Base-by-base conservation (phyloP, 2,329 filamentous ascomycete genomes). In the Colletotrichum karsti region DNA sequence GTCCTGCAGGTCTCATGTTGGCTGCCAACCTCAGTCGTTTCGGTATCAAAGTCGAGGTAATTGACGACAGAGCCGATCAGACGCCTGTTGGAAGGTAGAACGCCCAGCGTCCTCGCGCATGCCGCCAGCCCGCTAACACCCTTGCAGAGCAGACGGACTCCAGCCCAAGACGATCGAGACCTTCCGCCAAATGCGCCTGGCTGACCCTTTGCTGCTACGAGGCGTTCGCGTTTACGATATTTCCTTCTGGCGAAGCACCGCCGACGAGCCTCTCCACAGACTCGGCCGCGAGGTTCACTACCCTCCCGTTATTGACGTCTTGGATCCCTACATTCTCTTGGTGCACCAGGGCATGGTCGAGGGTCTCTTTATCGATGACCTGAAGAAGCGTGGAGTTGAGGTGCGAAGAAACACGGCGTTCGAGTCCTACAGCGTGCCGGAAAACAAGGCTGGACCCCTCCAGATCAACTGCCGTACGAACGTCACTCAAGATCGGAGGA, bases 111-210 rank as follows among this genome's bases (percentile, higher is more conserved):
- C 42, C 28, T 5, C 28, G 9, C 13, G 20, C 26, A 8, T 22
- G 22, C 8, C 20, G 39, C 22, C 59, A 33, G 39, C 30, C 30
- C 30, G 53, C 56, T 63, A 51, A 67, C 37, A 42, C 54, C 41
- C 20, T 54, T 51, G 63, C 73, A 86, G 85, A 76, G 91, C 91
- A 69, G 92, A 94, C 77, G 92, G 92, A 42, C 82, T 94, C 58
- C 92, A 94, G 74, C 92, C 92, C 48, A 94, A 94, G 79, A 92
- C 91, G 1, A 92, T 94, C 73, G 92, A 94, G 80, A 94, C 92
- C 0, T 87, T 93, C 73, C 87, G 88, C 69, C 91, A 93, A 79
- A 89, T 94, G 83, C 84, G 91, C 35, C 80, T 93, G n/a, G 90
- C 88, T n/a, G 91, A 93, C 70, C 82, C 87, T 2, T 78, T 94